These are phyloP conservation scores for Taphrina wiesneri DNA, from an alignment of 1,139 yeast genomes.

Conservation along the genomic window DNA sequence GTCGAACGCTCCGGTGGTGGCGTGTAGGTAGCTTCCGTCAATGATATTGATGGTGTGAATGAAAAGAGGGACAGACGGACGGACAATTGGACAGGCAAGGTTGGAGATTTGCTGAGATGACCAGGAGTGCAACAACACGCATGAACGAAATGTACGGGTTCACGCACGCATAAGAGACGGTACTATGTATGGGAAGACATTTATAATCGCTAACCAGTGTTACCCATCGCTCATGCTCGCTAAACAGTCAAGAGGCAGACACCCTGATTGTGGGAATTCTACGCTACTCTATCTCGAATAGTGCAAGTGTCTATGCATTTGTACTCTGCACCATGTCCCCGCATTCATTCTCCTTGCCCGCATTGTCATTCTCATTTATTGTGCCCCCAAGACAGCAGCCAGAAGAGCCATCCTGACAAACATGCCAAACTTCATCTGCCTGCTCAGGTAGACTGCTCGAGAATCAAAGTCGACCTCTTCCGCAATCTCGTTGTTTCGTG, in stretches of 20 bases:
- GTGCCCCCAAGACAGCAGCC: slow-evolving; percentile 82
- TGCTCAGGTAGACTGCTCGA: slow-evolving; percentile 37
- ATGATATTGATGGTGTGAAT: too few species aligned
- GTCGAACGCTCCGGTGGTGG: slow-evolving; percentile 31
- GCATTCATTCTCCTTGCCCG: neutral
- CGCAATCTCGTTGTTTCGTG: slow-evolving; percentile 92
- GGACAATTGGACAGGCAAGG: neutral
- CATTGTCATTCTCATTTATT: neutral
- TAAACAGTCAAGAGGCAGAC: neutral
- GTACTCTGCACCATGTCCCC: neutral
- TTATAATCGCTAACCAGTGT: neutral
- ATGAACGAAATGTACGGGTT: neutral
- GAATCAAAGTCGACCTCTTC: slow-evolving; percentile 99
- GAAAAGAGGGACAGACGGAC: neutral
- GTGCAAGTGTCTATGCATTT: neutral
- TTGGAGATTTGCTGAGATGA: too few species aligned
- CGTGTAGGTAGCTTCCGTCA: neutral
- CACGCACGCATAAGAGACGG: neutral
- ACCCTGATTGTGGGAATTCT: neutral
- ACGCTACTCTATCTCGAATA: neutral
- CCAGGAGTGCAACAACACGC: neutral
- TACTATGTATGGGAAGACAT: neutral
- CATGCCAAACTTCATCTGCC: slow-evolving; percentile 86
- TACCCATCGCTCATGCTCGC: neutral
- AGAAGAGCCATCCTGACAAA: slow-evolving; percentile 97